Percentiles rank a stretch among this genome's conserved stretches.
These are phyloP conservation scores for Pythium aquatile DNA, from an alignment of 352 stramenopile genomes.

Conservation along the genomic window DNA sequence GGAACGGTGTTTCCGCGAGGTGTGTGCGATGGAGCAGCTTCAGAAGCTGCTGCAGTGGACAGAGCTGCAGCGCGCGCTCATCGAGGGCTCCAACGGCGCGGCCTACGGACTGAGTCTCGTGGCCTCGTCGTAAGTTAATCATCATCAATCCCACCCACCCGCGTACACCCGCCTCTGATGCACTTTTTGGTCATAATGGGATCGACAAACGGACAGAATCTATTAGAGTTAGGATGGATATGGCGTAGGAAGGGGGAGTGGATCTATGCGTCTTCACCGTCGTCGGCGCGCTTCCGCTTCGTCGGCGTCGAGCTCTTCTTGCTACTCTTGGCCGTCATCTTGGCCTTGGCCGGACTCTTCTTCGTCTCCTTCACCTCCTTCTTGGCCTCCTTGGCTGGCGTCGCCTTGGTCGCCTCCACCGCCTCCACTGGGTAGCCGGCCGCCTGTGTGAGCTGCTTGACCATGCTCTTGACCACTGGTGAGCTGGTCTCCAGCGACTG, in stretches of 20 bases:
- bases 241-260: not conserved
- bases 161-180: too few species aligned
- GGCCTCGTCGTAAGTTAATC: conserved; percentile 9
- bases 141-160: not conserved
- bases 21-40: conserved; percentile 72
- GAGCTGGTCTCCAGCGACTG: conserved; percentile 54
- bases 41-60: conserved; percentile 74
- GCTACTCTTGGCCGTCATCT: conserved; percentile 11
- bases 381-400: conserved; percentile 22
- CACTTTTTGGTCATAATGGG: conserved; percentile 6
- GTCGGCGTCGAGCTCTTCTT: conserved; percentile 29
- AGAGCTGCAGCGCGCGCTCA: conserved; percentile 58
- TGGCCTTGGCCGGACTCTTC: conserved; percentile 42
- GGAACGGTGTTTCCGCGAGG: conserved; percentile 64
- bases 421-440: conserved; percentile 21
- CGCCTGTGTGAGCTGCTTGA: conserved; percentile 47
- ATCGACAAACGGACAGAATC: conserved; percentile 1
- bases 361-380: conserved; percentile 30
- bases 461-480: conserved; percentile 71
- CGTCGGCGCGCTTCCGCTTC: conserved; percentile 28
- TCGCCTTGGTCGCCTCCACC: conserved; percentile 13
- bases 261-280: conserved; percentile 22
- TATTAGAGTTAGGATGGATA: conserved; percentile 8
- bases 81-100: conserved; percentile 29
- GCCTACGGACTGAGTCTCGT: conserved; percentile 6